Evolutionary conservation across 2,329 filamentous ascomycete species (phyloP), one percentile per base, ranked within the genome.

Genomic region (Hypocrella siamensis): DNA sequence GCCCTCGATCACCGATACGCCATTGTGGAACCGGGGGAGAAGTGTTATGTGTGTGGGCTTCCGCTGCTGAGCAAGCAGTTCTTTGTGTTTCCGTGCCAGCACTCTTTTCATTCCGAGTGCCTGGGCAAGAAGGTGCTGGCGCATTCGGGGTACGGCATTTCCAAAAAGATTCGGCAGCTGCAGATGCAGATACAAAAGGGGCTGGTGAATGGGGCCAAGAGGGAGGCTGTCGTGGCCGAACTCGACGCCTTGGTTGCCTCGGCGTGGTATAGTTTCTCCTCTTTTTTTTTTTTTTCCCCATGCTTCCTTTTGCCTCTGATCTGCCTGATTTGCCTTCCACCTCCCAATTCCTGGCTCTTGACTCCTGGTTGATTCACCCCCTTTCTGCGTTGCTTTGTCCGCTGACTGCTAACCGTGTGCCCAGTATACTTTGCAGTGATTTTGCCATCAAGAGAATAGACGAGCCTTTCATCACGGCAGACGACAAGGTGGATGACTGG

Each of bases 71-170:
- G 81, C 47, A 63, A 86, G 33, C 86, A 94, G 46, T 98, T 98
- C 57, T 98, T 96, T 44, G 90, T 98, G 14, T 98, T 98, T 43
- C 90, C 90, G 0, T 98, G 90, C 54, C 90, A 98, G 60, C 90
- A 98, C 56, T 82, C 86, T 4, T 98, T 98, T 48, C 90, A 98
- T 54, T 88, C 82, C 26, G 90, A 98, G 51, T 98, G 90, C 52
- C 58, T 98, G 30, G 88, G 84, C 0, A 77, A 74, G 45, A 80
- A 79, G 48, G 84, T 96, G 1, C 67, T 94, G 32, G 81, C 88
- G 52, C 77, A 84, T 41, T 76, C 79, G 2, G 83, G 84, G 0
- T 63, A 77, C 31, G 78, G 74, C 14, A 82, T 79, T 55, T 75
- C 78, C 12, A 77, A 77, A 51, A 67, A 81, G 42, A 94, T 98